phyloP scores from a whole-genome alignment of 805 yeast genomes.

The Starmerella stigmatis region DNA sequence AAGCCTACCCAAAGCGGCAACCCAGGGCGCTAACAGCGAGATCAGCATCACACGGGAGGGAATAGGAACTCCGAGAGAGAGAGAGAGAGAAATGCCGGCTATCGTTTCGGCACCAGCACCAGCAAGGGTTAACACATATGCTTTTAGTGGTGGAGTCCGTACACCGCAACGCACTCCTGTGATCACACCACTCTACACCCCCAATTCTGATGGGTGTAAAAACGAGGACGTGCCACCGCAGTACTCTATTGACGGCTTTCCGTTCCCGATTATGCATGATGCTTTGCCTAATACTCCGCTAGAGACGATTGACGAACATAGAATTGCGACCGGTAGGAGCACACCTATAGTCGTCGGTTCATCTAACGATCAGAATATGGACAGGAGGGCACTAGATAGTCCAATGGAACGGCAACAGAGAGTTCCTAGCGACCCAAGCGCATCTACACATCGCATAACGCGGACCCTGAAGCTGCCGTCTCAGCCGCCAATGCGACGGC shows the following conservation, averaged over 20 bases:
- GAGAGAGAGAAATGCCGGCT: not conserved
- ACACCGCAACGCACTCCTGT: constrained; percentile 1
- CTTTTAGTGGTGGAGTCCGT: not conserved
- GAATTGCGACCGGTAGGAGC: not conserved
- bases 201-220: not conserved
- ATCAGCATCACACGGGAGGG: too few relatives aligned
- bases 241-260: constrained; percentile 4
- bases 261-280: constrained; percentile 2
- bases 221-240: not conserved
- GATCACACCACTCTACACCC: not conserved
- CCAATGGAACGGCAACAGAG: not conserved
- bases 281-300: not conserved
- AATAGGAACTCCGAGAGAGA: not conserved
- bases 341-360: not conserved
- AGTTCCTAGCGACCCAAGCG: not conserved
- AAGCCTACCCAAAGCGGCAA: not conserved
- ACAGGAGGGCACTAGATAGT: not conserved
- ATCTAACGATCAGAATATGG: not conserved
- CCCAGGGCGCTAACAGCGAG: too few relatives aligned
- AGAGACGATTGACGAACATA: constrained; percentile 1
- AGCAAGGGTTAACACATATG: not conserved
- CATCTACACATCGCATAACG: not conserved
- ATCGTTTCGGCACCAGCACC: constrained; percentile 2
- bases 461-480: not conserved
- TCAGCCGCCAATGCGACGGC: not conserved